Percentiles rank a stretch among this genome's conserved stretches.
Evolutionary conservation across 305 asterid genomes (phyloP).

Genomic region (Solanum hybrid): DNA sequence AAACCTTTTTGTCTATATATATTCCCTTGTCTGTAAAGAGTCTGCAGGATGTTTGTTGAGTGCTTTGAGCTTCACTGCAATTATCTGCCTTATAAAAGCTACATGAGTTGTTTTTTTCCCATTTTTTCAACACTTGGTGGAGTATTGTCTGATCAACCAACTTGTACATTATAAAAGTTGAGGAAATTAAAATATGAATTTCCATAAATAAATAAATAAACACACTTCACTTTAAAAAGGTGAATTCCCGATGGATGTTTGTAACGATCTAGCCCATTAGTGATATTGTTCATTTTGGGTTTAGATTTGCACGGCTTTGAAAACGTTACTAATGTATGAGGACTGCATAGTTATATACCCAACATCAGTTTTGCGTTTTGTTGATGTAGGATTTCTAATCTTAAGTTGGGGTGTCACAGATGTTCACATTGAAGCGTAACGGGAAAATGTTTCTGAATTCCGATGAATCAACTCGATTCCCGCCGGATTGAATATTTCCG

Average conservation of each 20-base stretch:
- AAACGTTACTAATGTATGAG: neutral
- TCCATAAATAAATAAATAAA: neutral
- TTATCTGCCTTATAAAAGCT: neutral
- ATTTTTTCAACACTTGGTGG: neutral
- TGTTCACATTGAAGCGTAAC: too few relatives aligned
- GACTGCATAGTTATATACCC: neutral
- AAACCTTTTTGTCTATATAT: neutral
- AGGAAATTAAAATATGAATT: neutral
- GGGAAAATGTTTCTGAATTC: neutral
- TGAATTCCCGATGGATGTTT: neutral
- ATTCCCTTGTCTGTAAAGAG: neutral
- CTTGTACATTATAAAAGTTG: neutral
- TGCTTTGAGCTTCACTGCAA: neutral
- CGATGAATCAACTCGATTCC: neutral
- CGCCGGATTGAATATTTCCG: neutral
- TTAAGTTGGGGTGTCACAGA: neutral
- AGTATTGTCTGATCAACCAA: neutral
- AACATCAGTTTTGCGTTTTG: neutral
- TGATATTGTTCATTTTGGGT: neutral
- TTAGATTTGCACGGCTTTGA: neutral
- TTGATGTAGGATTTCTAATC: too few relatives aligned
- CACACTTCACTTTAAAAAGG: neutral
- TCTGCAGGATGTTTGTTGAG: neutral
- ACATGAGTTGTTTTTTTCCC: neutral
- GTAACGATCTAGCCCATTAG: neutral